These are phyloP conservation scores for Boechera divaricarpa DNA, from an alignment of 345 rosid species.

Conservation along the genomic window DNA sequence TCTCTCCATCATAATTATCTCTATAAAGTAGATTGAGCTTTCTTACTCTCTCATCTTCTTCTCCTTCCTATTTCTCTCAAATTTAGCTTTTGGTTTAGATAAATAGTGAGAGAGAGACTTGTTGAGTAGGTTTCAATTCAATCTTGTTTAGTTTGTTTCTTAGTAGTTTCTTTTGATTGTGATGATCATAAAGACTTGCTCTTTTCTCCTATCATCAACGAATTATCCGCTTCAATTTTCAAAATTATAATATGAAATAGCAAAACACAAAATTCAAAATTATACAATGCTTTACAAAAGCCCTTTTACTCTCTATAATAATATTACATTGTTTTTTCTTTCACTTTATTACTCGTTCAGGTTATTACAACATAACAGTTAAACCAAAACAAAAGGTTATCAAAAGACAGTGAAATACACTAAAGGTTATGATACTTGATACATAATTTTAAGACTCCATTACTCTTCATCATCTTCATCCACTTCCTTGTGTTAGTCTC, in stretches of 20 bases:
- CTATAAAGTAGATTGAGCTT: slow-evolving; percentile 43
- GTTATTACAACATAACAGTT: slow-evolving; percentile 22
- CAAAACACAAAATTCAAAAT: background rate
- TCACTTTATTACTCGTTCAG: slow-evolving; percentile 30
- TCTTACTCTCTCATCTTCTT: slow-evolving; percentile 31
- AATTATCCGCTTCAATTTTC: slow-evolving; percentile 1
- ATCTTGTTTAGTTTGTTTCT: slow-evolving; percentile 40
- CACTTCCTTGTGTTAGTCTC: slow-evolving; percentile 11
- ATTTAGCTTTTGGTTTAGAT: slow-evolving; percentile 43
- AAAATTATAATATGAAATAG: background rate
- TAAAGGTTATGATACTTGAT: slow-evolving; percentile 13
- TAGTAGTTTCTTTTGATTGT: slow-evolving; percentile 32
- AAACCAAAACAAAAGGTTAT: slow-evolving; percentile 27
- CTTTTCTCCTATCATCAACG: background rate
- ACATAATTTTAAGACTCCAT: slow-evolving; percentile 8
- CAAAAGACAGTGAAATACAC: slow-evolving; percentile 20
- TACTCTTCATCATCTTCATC: background rate
- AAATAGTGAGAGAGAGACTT: slow-evolving; percentile 40
- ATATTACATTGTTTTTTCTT: slow-evolving; percentile 10
- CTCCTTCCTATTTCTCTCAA: slow-evolving; percentile 15
- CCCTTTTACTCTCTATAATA: slow-evolving; percentile 20
- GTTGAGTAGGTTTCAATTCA: slow-evolving; percentile 40
- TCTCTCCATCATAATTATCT: slow-evolving; percentile 35
- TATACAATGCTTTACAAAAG: slow-evolving; percentile 24
- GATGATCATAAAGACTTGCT: slow-evolving; percentile 31